Conservation (phyloP, 2,329 filamentous ascomycete species). For the Fusarium phyllophilum region DNA sequence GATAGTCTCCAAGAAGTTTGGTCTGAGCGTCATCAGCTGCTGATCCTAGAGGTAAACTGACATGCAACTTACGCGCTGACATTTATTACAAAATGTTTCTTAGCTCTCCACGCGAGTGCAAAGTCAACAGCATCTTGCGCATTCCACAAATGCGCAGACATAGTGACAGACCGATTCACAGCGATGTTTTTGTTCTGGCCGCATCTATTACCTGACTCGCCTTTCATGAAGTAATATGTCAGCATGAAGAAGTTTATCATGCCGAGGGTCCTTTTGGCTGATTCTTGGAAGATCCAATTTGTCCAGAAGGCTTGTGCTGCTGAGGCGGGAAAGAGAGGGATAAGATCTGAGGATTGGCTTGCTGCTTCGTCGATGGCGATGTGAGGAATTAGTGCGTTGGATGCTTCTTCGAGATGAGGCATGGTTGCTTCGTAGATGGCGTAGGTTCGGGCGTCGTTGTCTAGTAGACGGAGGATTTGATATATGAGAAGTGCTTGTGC, state of each 20-base stretch:
- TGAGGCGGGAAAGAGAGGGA: neutral
- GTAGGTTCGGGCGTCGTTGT: neutral
- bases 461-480: neutral
- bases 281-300: neutral
- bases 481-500: neutral
- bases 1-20: neutral
- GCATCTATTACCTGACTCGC: neutral
- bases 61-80: neutral
- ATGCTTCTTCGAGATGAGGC: constrained; percentile 12
- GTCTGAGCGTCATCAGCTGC: neutral
- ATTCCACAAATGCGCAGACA: constrained; percentile 4
- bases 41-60: too few relatives aligned
- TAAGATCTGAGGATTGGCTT: accelerated
- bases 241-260: constrained; percentile 3
- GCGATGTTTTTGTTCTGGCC: neutral
- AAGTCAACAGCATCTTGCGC: constrained; percentile 1
- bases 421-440: neutral
- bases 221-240: neutral
- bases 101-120: neutral
- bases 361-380: neutral
- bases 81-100: neutral
- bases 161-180: neutral
- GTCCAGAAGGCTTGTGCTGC: neutral
- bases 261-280: neutral
- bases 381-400: neutral